Conservation (phyloP, 1,139 yeast species). For the Wickerhamiella pararugosa region DNA sequence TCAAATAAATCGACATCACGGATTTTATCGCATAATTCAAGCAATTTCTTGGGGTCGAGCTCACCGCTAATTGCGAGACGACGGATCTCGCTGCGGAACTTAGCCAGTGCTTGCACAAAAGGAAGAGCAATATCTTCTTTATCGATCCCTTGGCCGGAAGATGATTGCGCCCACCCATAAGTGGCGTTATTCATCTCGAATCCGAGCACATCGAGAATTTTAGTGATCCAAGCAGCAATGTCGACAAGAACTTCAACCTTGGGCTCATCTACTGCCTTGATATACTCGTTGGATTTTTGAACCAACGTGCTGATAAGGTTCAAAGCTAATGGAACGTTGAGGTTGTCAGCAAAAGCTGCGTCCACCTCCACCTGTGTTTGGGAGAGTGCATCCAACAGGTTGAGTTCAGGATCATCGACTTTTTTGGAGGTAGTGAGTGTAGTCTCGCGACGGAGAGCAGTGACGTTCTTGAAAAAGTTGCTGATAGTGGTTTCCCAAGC, state of each 20-base stretch:
- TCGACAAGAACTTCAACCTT: slow-evolving; percentile 53
- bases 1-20: slow-evolving; percentile 52
- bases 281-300: slow-evolving; percentile 55
- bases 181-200: slow-evolving; percentile 50
- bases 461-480: slow-evolving; percentile 70
- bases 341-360: slow-evolving; percentile 72
- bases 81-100: slow-evolving; percentile 72
- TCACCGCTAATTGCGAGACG: slow-evolving; percentile 53
- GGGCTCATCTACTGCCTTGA: slow-evolving; percentile 35
- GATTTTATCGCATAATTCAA: slow-evolving; percentile 42
- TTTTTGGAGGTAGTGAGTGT: slow-evolving; percentile 42
- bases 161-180: slow-evolving; percentile 61
- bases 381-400: slow-evolving; percentile 37
- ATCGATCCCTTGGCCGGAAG: slow-evolving; percentile 11
- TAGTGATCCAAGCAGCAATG: slow-evolving; percentile 54
- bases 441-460: slow-evolving; percentile 54
- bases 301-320: slow-evolving; percentile 53
- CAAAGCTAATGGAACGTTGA: slow-evolving; percentile 64
- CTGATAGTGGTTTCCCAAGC: slow-evolving; percentile 57
- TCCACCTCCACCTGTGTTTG: slow-evolving; percentile 50
- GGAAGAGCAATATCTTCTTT: slow-evolving; percentile 65
- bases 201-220: slow-evolving; percentile 58
- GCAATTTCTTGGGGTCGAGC: slow-evolving; percentile 24
- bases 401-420: slow-evolving; percentile 39
- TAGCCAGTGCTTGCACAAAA: slow-evolving; percentile 58